Percentiles rank a stretch among this genome's conserved stretches.
Evolutionary conservation across 1,284 basidiomycete species (phyloP).

Genomic region (Cystobasidium sp.): DNA sequence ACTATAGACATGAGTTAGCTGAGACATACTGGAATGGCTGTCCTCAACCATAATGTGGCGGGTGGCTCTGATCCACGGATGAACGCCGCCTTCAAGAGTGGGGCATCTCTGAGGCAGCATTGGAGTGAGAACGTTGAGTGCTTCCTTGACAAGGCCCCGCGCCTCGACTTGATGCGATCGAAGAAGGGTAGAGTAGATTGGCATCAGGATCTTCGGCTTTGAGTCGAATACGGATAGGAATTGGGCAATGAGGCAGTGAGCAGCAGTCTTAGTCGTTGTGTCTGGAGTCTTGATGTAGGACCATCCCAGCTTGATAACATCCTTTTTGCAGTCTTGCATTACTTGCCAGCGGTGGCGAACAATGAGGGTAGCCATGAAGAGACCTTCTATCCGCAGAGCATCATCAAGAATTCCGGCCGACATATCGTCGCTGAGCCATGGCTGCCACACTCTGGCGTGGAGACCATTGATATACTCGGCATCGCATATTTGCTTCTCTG

Average conservation of each 20-base stretch:
- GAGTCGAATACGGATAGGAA: slow-evolving; percentile 92
- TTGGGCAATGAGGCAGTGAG: slow-evolving; percentile 88
- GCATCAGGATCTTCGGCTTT: slow-evolving; percentile 88
- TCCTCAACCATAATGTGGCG: slow-evolving; percentile 89
- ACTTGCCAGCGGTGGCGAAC: slow-evolving; percentile 80
- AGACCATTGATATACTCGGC: slow-evolving; percentile 71
- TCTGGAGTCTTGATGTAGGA: slow-evolving; percentile 84
- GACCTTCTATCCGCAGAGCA: slow-evolving; percentile 83
- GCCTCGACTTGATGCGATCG: slow-evolving; percentile 80
- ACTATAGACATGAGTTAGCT: slow-evolving; percentile 87
- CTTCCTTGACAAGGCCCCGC: slow-evolving; percentile 77
- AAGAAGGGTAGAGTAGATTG: slow-evolving; percentile 93
- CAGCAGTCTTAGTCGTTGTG: slow-evolving; percentile 89
- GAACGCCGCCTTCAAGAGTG: slow-evolving; percentile 50
- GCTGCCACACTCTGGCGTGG: slow-evolving; percentile 78
- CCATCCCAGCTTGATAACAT: slow-evolving; percentile 96
- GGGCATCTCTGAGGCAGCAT: slow-evolving; percentile 68
- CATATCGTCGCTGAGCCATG: slow-evolving; percentile 60
- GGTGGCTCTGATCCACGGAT: slow-evolving; percentile 88
- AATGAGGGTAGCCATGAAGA: slow-evolving; percentile 87
- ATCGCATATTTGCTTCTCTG: slow-evolving; percentile 66
- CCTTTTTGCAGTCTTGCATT: slow-evolving; percentile 82
- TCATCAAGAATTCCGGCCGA: slow-evolving; percentile 66
- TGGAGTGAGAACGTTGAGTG: slow-evolving; percentile 87
- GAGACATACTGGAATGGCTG: slow-evolving; percentile 72